A percentile compares a stretch with the other conserved stretches of the same genome.
These are phyloP conservation scores for Vigna radiata DNA, from an alignment of 306 rosid species.

Conservation along the genomic window DNA sequence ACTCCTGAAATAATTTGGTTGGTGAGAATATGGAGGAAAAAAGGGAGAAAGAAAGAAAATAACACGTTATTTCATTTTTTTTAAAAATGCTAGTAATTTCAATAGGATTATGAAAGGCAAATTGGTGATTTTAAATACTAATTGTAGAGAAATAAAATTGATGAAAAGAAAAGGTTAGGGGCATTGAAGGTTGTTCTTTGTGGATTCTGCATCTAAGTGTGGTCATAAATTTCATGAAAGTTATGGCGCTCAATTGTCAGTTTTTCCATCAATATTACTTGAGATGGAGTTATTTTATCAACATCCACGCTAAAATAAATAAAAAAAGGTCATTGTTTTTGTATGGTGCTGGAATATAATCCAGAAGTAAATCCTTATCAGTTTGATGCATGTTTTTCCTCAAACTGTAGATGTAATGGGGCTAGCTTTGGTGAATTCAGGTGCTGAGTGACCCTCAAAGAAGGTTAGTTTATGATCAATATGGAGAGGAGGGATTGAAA, in stretches of 20 bases:
- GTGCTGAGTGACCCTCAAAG: conserved; percentile 89
- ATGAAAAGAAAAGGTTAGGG: not conserved
- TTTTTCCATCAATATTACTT: not conserved
- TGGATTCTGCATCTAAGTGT: conserved; percentile 24
- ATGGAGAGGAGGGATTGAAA: conserved; percentile 94
- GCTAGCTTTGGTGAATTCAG: conserved; percentile 54
- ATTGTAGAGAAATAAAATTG: not conserved
- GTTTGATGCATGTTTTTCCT: conserved; percentile 3
- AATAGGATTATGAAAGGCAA: not conserved
- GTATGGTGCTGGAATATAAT: too few relatives aligned
- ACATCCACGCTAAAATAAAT: too few relatives aligned
- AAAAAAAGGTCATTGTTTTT: too few relatives aligned
- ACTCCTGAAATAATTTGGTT: conserved; percentile 16
- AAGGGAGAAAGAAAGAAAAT: not conserved
- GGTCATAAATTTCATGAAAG: not conserved
- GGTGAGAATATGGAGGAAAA: not conserved
- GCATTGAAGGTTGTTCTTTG: not conserved
- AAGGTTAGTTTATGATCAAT: conserved; percentile 74
- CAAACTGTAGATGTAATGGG: not conserved
- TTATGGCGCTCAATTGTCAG: not conserved
- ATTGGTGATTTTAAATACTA: not conserved
- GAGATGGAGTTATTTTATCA: not conserved
- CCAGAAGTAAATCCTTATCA: too few relatives aligned
- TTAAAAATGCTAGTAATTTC: not conserved
- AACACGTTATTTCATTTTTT: not conserved